Evolutionary conservation across 352 stramenopile genomes (phyloP).

Genomic region (Phytophthora fragariaefolia): DNA sequence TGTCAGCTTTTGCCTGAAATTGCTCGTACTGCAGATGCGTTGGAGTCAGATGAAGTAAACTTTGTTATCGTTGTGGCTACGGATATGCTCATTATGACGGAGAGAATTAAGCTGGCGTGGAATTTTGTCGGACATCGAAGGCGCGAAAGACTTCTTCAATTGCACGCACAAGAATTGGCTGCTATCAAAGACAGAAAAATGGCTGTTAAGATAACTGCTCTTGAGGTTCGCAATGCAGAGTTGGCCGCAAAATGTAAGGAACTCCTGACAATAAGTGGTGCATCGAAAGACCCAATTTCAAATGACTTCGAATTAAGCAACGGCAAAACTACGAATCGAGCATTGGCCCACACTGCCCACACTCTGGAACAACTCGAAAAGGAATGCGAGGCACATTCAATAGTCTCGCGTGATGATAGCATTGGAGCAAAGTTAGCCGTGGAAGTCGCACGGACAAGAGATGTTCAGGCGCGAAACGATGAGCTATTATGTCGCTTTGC

Average conservation of each 20-base stretch:
- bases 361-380: background rate
- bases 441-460: conserved; percentile 13
- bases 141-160: conserved; percentile 42
- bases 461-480: conserved; percentile 25
- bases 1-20: conserved; percentile 27
- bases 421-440: conserved; percentile 16
- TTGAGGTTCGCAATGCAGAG: conserved; percentile 28
- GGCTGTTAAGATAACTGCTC: conserved; percentile 5
- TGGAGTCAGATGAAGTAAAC: background rate
- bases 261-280: conserved; percentile 3
- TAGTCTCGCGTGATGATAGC: background rate
- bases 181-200: conserved; percentile 18
- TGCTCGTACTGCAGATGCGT: background rate
- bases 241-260: conserved; percentile 10
- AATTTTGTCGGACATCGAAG: conserved; percentile 55
- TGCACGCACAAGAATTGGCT: conserved; percentile 17
- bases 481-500: conserved; percentile 28
- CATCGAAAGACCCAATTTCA: background rate
- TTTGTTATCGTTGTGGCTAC: conserved; percentile 29
- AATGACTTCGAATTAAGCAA: background rate
- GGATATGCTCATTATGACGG: conserved; percentile 50
- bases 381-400: background rate
- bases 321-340: background rate
- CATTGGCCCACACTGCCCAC: background rate
- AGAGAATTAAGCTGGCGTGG: conserved; percentile 62